Percentiles rank a stretch among this genome's conserved stretches.
Conservation (phyloP, 2,329 filamentous ascomycete species). For the Hirsutella minnesotensis region DNA sequence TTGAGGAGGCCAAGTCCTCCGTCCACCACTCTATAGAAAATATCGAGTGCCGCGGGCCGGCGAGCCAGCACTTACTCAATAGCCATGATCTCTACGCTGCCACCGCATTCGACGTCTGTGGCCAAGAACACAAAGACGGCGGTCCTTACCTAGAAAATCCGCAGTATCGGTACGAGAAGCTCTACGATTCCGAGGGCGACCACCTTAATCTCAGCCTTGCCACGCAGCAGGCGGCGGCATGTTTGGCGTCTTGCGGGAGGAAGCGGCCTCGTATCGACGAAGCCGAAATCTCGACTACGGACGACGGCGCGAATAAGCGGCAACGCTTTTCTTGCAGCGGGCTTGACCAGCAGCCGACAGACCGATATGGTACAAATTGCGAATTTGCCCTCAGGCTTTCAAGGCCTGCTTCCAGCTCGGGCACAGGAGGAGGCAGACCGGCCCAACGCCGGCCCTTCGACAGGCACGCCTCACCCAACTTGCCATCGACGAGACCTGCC, state of each 20-base stretch:
- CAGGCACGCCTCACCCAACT: neutral
- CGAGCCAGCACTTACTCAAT: neutral
- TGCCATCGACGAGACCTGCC: neutral
- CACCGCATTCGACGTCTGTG: neutral
- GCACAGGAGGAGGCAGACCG: neutral
- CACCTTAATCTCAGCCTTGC: neutral
- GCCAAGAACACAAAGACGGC: neutral
- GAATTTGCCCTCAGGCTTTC: neutral
- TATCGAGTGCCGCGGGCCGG: neutral
- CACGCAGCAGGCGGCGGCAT: neutral
- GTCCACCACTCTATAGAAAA: neutral
- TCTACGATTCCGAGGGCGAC: neutral
- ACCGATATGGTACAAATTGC: neutral
- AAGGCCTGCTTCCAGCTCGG: neutral
- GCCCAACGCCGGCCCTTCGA: neutral
- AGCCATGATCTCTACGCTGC: neutral
- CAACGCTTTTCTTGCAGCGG: neutral
- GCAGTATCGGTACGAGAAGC: neutral
- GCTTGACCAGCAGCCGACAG: neutral
- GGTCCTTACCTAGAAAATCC: neutral
- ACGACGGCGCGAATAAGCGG: neutral
- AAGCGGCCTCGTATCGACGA: neutral
- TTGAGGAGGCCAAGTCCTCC: neutral
- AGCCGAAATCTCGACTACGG: neutral
- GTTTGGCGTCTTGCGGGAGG: neutral